Base-by-base conservation (phyloP, 768 basidiomycete species). In the Paxillus involutus region DNA sequence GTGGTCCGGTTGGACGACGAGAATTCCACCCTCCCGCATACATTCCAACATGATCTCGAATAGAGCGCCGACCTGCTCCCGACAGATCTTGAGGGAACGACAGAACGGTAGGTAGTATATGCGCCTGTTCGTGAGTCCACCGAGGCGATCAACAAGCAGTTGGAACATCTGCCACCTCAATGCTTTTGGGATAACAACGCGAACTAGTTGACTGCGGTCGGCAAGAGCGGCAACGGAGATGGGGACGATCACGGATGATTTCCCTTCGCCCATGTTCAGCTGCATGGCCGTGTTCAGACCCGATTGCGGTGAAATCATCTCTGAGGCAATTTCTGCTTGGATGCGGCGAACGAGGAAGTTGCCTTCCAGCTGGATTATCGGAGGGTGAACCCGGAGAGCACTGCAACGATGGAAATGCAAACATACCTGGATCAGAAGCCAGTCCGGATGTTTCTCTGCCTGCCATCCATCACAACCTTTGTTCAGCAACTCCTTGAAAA, bases 261-360 rank as follows among this genome's bases (percentile, higher is more conserved):
- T 82, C 13, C 80, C 80, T 57, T 82, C 80, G 14, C 80, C 80
- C 80, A 82, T 82, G 49, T 81, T 80, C 12, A 82, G 73, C 52
- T 82, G 80, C 16, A 77, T 66, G 5, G 72, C 59, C 0, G 74
- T 72, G 49, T 76, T 82, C 6, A 57, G 11, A 4, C 55, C 50
- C 0, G 63, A 62, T 12, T 36, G 35, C 1, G 72, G 72, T 11
- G 54, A 44, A 30, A 72, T 66, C 73, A 73, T 74, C 41, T 73
- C 58, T 7, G 45, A 47, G 11, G 73, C 64, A 29, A 74, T 57
- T 16, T 55, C 44, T 0, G 59, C 55, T 51, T 73, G 72, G 19
- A 71, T 47, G 13, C 51, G 59, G 26, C 72, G 67, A 24, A 63
- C 58, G 12, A 69, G 39, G 36, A 73, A 52, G 47, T 61, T 44